Evolutionary conservation across 257 asterid genomes (phyloP).

Genomic region (Primulina eburnea): DNA sequence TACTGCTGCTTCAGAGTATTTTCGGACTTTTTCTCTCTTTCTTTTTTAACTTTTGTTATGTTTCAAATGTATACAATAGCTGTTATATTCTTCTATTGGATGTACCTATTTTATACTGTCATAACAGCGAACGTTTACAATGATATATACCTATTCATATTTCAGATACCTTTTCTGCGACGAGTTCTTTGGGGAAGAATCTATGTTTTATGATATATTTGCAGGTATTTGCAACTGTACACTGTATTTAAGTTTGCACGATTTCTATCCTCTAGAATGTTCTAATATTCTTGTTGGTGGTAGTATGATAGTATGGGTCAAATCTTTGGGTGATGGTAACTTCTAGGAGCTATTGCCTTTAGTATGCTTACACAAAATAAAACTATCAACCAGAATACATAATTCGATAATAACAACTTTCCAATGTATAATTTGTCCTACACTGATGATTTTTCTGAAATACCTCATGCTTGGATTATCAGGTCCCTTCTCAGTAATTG

Average conservation of each 20-base stretch:
- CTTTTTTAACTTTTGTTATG: conserved; percentile 16
- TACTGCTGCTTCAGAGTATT: conserved; percentile 97
- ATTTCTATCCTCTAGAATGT: background rate
- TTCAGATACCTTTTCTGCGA: conserved; percentile 96
- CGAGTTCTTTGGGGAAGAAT: conserved; percentile 91
- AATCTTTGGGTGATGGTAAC: background rate
- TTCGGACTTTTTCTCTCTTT: conserved; percentile 21
- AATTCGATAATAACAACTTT: conserved; percentile 10
- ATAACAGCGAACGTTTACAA: background rate
- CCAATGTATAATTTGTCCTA: background rate
- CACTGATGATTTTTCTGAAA: conserved; percentile 24
- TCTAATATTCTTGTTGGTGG: background rate
- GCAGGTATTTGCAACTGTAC: conserved; percentile 55
- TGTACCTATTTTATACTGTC: conserved; percentile 11
- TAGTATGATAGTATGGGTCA: background rate
- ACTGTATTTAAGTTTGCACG: conserved; percentile 11
- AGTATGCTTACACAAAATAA: background rate
- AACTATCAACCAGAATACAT: conserved; percentile 10
- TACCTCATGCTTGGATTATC: conserved; percentile 32
- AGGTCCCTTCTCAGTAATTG: conserved; percentile 92
- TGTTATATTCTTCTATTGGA: conserved; percentile 14
- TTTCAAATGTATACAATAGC: conserved; percentile 1
- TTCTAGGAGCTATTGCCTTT: background rate
- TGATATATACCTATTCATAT: conserved; percentile 15
- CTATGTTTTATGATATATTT: conserved; percentile 85